Evolutionary conservation across 768 basidiomycete species (phyloP), one percentile per base, ranked within the genome.

Genomic region (Calocera viscosa): DNA sequence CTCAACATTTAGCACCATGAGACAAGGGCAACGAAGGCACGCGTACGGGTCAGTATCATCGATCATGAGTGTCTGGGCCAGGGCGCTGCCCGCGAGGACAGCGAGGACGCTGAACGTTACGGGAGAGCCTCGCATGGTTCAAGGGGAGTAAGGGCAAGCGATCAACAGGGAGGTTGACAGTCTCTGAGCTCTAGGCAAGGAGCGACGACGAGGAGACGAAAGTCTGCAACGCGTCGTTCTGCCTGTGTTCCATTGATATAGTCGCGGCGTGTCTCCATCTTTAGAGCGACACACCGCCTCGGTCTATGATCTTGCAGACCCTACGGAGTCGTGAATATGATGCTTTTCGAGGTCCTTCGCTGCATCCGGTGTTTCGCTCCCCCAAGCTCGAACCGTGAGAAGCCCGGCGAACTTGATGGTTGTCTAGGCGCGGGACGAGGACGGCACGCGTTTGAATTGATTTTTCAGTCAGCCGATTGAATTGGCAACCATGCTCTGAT

Each of bases 131-230:
- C 14, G 53, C 53, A 60, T 60, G 7, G 53, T 60, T 60, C 26
- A 60, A 19, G 10, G 2, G 53, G 30, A 19, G 26, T 26, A 16
- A 16, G 53, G 30, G 53, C 10, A 19, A 30, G 53, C 24, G 30
- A 60, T 32, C 30, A 47, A 47, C 43, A 47, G 43, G 43, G 43
- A 47, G 53, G 53, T 60, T 32, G 53, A 47, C 43, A 60, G 53
- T 60, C 53, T 47, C 43, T 47, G 24, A 38, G 35, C 35, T 5
- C 43, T 32, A 30, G 19, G 53, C 26, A 60, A 8, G 30, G 53
- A 32, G 30, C 11, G 30, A 60, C 49, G 49, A 49, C 53, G 53
- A 60, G 53, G 30, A 60, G 53, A 60, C 14, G 7, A 32, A 60
- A 60, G 24, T 16, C 30, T 60, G 16, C 14, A 32, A 19, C 24